phyloP scores from a whole-genome alignment of 768 basidiomycete genomes.

The Rhodotorula paludigena region DNA sequence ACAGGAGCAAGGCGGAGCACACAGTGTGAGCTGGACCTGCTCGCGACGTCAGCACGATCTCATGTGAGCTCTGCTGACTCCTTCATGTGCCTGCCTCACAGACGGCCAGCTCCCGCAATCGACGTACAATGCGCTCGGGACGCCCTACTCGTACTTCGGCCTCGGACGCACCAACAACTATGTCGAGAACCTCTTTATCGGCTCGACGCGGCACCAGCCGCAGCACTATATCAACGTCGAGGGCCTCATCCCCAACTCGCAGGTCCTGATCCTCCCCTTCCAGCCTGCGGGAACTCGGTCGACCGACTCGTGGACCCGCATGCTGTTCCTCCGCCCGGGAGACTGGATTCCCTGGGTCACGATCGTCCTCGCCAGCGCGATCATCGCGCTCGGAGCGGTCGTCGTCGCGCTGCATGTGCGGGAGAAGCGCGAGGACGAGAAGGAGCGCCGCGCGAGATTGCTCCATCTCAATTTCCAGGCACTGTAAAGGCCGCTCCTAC shows the following conservation, averaged over 20 bases:
- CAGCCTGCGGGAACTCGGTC: slow-evolving; percentile 52
- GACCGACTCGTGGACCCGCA: slow-evolving; percentile 63
- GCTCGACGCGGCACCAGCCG: slow-evolving; percentile 67
- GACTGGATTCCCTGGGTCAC: slow-evolving; percentile 98
- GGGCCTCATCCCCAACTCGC: slow-evolving; percentile 94
- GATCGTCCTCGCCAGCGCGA: slow-evolving; percentile 71
- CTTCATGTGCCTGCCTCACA: slow-evolving; percentile 42
- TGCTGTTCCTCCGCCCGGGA: slow-evolving; percentile 86
- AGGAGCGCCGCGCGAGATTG: slow-evolving; percentile 77
- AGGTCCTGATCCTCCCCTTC: slow-evolving; percentile 82
- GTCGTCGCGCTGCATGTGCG: slow-evolving; percentile 81
- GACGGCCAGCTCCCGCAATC: slow-evolving; percentile 91
- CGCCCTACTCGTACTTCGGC: slow-evolving; percentile 93
- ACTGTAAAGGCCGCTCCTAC: slow-evolving; percentile 61
- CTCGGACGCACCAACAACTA: slow-evolving; percentile 98
- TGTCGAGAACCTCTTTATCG: slow-evolving; percentile 96
- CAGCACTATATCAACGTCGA: slow-evolving; percentile 86
- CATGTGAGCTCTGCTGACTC: slow-evolving; percentile 1
- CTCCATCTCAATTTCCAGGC: slow-evolving; percentile 98
- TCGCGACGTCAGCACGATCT: too few species aligned
- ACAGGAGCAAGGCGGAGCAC: slow-evolving; percentile 81
- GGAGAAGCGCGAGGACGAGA: slow-evolving; percentile 94
- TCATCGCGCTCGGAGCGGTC: slow-evolving; percentile 67
- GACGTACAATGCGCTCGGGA: slow-evolving; percentile 79
- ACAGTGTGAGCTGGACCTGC: slow-evolving; percentile 58